Percentiles rank a stretch among this genome's conserved stretches.
Conservation (phyloP, 495 filamentous ascomycete genomes). For the Penicillium coprophilum region DNA sequence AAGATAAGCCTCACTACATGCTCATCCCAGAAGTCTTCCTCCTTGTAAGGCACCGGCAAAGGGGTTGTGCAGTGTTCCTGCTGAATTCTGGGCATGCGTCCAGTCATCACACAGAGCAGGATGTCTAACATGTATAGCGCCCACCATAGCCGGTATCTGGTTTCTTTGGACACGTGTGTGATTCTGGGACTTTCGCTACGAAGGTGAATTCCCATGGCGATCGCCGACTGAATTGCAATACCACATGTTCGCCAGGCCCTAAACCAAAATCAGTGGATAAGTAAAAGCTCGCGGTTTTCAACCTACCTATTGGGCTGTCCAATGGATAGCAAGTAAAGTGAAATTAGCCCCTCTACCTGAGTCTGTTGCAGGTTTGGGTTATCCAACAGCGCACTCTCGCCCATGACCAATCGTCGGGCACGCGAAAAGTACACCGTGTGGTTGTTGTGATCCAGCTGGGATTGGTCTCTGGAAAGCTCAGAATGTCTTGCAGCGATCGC, state of each 20-base stretch:
- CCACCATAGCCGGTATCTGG: slow-evolving; percentile 40
- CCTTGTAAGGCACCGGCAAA: slow-evolving; percentile 48
- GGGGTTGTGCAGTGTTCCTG: slow-evolving; percentile 54
- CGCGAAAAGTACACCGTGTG: slow-evolving; percentile 4
- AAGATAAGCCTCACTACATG: neutral
- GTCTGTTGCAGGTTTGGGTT: slow-evolving; percentile 5
- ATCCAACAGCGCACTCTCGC: neutral
- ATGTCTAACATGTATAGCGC: slow-evolving; percentile 56
- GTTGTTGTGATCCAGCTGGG: neutral
- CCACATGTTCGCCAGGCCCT: slow-evolving; percentile 35
- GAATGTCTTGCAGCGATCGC: slow-evolving; percentile 46
- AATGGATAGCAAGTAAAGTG: slow-evolving; percentile 7
- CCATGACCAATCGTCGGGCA: neutral
- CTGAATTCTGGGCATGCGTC: slow-evolving; percentile 52
- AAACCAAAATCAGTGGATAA: neutral
- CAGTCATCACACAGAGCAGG: slow-evolving; percentile 57
- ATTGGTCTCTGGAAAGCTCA: neutral
- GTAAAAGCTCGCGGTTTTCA: neutral
- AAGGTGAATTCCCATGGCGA: slow-evolving; percentile 57
- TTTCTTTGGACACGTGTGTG: slow-evolving; percentile 44
- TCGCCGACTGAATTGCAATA: slow-evolving; percentile 53
- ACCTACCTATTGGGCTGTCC: slow-evolving; percentile 9
- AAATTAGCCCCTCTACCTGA: slow-evolving; percentile 3
- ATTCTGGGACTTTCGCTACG: slow-evolving; percentile 50
- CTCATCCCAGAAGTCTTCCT: slow-evolving; percentile 39